Percentiles rank a stretch among this genome's conserved stretches.
These are phyloP conservation scores for Spathaspora arborariae DNA, from an alignment of 805 yeast species.

Conservation along the genomic window DNA sequence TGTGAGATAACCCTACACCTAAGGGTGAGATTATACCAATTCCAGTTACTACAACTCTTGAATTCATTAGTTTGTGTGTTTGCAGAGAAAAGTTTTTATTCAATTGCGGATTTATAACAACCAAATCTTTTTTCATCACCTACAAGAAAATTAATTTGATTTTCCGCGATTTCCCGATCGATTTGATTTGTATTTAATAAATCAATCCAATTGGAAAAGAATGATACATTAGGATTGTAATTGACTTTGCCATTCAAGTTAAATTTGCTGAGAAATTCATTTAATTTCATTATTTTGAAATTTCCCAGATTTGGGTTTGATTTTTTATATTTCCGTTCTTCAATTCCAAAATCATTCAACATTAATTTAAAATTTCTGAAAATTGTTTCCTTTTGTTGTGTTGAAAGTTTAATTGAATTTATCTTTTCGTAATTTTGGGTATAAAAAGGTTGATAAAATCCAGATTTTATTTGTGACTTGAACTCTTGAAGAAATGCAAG, in stretches of 20 bases:
- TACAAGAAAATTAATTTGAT: conserved; percentile 32
- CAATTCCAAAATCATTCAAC: conserved; percentile 23
- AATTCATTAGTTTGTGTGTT: not conserved
- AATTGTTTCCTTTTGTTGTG: conserved; percentile 17
- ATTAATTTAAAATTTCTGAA: conserved; percentile 26
- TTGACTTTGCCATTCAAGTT: conserved; percentile 7
- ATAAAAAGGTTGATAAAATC: conserved; percentile 25
- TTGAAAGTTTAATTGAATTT: conserved; percentile 11
- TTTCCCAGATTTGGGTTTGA: conserved; percentile 14
- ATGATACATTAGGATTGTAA: conserved; percentile 2
- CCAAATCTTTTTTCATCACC: conserved; percentile 38
- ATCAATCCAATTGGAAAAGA: conserved; percentile 27
- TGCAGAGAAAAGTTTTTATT: not conserved
- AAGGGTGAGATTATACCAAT: conserved; percentile 83
- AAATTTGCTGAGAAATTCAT: conserved; percentile 11
- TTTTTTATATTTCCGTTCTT: conserved; percentile 24
- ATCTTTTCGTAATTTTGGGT: conserved; percentile 13
- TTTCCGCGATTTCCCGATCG: conserved; percentile 19
- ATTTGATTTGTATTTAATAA: conserved; percentile 20
- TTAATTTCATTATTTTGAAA: conserved; percentile 26
- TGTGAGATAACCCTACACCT: conserved; percentile 58
- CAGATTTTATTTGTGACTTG: conserved; percentile 26
- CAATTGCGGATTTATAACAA: conserved; percentile 17
- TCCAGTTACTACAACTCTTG: conserved; percentile 88
- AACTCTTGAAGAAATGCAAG: conserved; percentile 23